Conservation (phyloP, 345 rosid genomes). For the Kernera saxatilis region DNA sequence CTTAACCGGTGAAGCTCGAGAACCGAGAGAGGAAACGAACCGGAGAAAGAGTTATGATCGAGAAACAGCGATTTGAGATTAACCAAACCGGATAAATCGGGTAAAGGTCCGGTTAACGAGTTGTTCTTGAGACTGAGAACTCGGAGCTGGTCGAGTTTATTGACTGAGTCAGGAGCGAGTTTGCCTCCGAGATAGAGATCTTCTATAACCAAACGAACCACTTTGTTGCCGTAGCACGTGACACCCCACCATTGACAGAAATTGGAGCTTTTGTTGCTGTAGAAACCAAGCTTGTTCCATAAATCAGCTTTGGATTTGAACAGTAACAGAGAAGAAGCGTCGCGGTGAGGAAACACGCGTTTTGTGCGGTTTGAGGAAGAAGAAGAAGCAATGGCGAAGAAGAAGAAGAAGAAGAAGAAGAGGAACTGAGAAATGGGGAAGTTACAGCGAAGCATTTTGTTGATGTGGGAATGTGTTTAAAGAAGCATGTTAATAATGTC, state of each 20-base stretch:
- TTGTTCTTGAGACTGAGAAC: constrained; percentile 79
- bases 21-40: constrained; percentile 63
- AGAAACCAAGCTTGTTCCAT: constrained; percentile 35
- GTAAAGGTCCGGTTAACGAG: constrained; percentile 73
- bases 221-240: constrained; percentile 43
- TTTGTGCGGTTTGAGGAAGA: constrained; percentile 12
- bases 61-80: constrained; percentile 75
- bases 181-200: constrained; percentile 56
- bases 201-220: constrained; percentile 57
- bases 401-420: constrained; percentile 1
- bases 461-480: constrained; percentile 19
- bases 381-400: constrained; percentile 8
- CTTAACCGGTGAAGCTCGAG: constrained; percentile 51
- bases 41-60: constrained; percentile 62
- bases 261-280: constrained; percentile 27
- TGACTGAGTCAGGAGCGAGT: constrained; percentile 48
- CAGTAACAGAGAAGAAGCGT: constrained; percentile 56
- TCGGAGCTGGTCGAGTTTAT: constrained; percentile 76
- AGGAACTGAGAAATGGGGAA: constrained; percentile 12
- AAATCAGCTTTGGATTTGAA: constrained; percentile 74
- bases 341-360: constrained; percentile 31
- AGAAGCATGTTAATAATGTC: background rate
- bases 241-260: constrained; percentile 80
- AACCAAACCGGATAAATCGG: constrained; percentile 61
- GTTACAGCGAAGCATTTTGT: constrained; percentile 25